phyloP scores from a whole-genome alignment of 345 rosid species.

The Murraya koenigii region DNA sequence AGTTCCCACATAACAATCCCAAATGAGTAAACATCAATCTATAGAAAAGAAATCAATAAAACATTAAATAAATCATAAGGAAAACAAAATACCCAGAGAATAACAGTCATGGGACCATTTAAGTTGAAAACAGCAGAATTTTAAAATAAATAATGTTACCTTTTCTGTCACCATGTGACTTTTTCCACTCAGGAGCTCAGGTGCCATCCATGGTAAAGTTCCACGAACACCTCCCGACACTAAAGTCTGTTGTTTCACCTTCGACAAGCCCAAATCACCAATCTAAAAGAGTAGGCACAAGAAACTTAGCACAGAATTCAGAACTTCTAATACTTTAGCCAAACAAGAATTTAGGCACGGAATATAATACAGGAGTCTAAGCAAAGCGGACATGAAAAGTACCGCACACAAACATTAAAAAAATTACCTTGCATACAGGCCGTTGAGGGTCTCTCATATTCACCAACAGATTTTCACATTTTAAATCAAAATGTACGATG shows the following conservation, averaged over 20 bases:
- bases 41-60: conserved; percentile 13
- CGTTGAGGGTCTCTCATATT: conserved; percentile 99
- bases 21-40: conserved; percentile 99
- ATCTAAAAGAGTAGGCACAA: conserved; percentile 44
- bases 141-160: conserved; percentile 38
- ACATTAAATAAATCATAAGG: not conserved
- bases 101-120: not conserved
- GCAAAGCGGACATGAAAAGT: conserved; percentile 8
- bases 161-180: conserved; percentile 96
- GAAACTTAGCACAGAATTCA: conserved; percentile 13
- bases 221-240: conserved; percentile 99
- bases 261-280: conserved; percentile 94
- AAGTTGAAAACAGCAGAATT: not conserved
- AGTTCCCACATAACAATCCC: conserved; percentile 99
- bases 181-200: conserved; percentile 98
- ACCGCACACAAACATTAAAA: not conserved
- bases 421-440: conserved; percentile 87
- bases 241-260: conserved; percentile 91
- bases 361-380: not conserved
- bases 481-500: conserved; percentile 96
- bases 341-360: not conserved
- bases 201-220: conserved; percentile 99
- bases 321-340: conserved; percentile 1
- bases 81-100: not conserved
- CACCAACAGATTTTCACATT: conserved; percentile 93